Evolutionary conservation across 2,329 filamentous ascomycete genomes (phyloP), one percentile per base, ranked within the genome.

Genomic region (Venturia nashicola): DNA sequence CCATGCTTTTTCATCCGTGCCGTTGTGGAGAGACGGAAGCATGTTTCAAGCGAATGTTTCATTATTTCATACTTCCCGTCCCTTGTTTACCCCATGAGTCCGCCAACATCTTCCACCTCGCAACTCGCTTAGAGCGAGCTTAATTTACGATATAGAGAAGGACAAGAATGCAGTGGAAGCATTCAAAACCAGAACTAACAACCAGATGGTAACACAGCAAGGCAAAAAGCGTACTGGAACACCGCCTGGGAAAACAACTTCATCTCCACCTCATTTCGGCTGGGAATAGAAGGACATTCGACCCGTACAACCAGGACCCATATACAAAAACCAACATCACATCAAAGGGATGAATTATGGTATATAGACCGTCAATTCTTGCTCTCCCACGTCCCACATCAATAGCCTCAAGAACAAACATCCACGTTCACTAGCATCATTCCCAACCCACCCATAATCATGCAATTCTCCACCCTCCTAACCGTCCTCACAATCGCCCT

Each of bases 401-500:
- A 27, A 27, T 4, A 27, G 4, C 27, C 27, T 27, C 27, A 27
- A 27, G 27, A 27, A 27, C 27, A 27, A 27, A 27, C 27, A 27
- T 27, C 27, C 4, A 27, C 36, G 12, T 39, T 39, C 36, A 39
- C 5, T 39, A 8, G 12, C 6, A 9, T 39, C 7, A 39, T 14
- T 34, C 5, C 8, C 46, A 11, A 9, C 6, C 34, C 27, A 55
- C 7, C 16, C 9, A n/a, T 23, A 57, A 57, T 36, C 27, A 57
- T 57, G 51, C 51, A 57, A 1, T 9, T 36, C 51, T 57, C 51
- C 32, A 34, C 51, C 32, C 27, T 57, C 18, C 51, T 57, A 32
- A 57, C 6, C 27, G 11, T 57, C 51, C 6, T 65, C 16, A 18
- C 68, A 34, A 63, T 68, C 42, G 62, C 65, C 39, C 63, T 69